phyloP scores from a whole-genome alignment of 108 stramenopile genomes.

The Aurantiochytrium sp. region DNA sequence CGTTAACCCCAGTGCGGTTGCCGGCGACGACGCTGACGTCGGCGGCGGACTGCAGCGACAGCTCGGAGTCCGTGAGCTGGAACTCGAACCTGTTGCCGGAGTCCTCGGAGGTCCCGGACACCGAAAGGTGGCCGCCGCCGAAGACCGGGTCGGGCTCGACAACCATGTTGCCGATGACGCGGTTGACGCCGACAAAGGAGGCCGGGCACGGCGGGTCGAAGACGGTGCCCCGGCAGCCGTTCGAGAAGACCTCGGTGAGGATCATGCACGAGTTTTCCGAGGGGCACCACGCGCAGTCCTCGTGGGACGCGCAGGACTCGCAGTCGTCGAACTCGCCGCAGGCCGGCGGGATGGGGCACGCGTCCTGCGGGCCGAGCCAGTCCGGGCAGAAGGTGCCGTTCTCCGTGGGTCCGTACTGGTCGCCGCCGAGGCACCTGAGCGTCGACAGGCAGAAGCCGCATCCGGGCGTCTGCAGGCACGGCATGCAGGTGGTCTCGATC shows the following conservation, averaged over 20 bases:
- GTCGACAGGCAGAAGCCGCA: constrained; percentile 60
- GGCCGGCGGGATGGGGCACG: constrained; percentile 48
- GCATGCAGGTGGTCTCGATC: constrained; percentile 41
- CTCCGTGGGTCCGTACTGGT: constrained; percentile 41
- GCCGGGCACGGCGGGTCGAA: constrained; percentile 58
- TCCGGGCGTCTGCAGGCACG: constrained; percentile 36
- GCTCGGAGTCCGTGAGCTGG: constrained; percentile 25
- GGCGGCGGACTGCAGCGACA: constrained; percentile 45
- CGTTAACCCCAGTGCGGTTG: constrained; percentile 31
- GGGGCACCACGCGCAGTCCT: constrained; percentile 60
- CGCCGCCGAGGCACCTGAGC: constrained; percentile 49
- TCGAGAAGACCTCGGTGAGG: constrained; percentile 50
- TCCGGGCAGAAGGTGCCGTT: constrained; percentile 46
- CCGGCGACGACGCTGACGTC: constrained; percentile 37
- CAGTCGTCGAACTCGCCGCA: constrained; percentile 48
- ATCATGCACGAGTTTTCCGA: constrained; percentile 53
- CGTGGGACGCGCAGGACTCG: constrained; percentile 43
- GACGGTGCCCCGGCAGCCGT: constrained; percentile 55
- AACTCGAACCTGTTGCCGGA: constrained; percentile 34
- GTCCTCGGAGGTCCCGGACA: background rate
- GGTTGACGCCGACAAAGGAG: constrained; percentile 49
- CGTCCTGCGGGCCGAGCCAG: constrained; percentile 39
- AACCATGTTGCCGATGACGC: constrained; percentile 51
- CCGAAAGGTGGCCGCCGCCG: constrained; percentile 49
- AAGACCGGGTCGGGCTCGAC: constrained; percentile 55